Conservation (phyloP, 495 filamentous ascomycete genomes). For the Paragyromitra xinjiangensis region DNA sequence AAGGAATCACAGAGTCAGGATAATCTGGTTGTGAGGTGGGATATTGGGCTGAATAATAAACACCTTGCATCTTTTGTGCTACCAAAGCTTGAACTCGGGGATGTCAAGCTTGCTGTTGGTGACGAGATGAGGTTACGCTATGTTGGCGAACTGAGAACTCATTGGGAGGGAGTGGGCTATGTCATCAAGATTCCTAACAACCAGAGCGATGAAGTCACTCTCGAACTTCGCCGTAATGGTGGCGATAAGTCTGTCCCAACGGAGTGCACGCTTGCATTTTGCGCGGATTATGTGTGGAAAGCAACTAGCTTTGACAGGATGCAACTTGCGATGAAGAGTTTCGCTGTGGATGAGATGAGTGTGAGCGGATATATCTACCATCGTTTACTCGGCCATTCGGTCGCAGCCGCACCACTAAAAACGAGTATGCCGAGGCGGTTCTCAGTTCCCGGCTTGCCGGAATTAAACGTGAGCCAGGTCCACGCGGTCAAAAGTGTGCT, state of each 20-base stretch:
- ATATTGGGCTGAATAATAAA: conserved; percentile 96
- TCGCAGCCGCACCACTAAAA: conserved; percentile 95
- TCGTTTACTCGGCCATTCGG: conserved; percentile 93
- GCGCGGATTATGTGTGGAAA: conserved; percentile 99
- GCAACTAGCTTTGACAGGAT: conserved; percentile 99
- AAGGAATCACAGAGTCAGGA: conserved; percentile 99
- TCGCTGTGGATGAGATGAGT: conserved; percentile 97
- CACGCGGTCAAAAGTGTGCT: conserved; percentile 96
- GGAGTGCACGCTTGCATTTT: conserved; percentile 98
- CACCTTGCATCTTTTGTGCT: conserved; percentile 95
- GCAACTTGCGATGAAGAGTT: conserved; percentile 99
- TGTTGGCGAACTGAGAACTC: conserved; percentile 88
- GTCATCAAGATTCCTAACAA: conserved; percentile 99
- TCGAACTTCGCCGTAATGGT: conserved; percentile 89
- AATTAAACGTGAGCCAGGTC: conserved; percentile 95
- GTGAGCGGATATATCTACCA: conserved; percentile 99
- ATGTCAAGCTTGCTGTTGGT: conserved; percentile 97
- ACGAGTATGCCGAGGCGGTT: conserved; percentile 96
- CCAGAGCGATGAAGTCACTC: conserved; percentile 96
- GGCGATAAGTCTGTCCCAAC: conserved; percentile 95
- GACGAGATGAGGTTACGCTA: conserved; percentile 99
- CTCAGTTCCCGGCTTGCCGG: conserved; percentile 92
- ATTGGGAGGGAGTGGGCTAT: conserved; percentile 98
- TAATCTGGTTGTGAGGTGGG: conserved; percentile 91
- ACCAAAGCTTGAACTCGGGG: conserved; percentile 95